phyloP scores from a whole-genome alignment of 164 flowering plant species.

The Aristolochia contorta region DNA sequence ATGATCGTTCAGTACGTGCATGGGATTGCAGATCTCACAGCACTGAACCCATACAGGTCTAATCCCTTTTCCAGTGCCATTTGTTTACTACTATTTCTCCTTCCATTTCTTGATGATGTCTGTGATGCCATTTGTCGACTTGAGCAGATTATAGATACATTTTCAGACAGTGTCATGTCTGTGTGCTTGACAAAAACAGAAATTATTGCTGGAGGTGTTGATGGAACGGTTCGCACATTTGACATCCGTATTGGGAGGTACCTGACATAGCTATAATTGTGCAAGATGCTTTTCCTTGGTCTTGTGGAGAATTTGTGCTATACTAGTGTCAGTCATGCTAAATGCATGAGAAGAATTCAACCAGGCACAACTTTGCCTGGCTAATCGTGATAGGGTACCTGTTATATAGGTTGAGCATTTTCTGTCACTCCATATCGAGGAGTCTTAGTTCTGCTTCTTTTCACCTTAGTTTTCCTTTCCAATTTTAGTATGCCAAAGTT shows the following conservation, averaged over 20 bases:
- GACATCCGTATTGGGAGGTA: slow-evolving; percentile 96
- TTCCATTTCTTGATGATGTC: neutral
- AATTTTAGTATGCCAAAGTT: neutral
- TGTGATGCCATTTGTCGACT: neutral
- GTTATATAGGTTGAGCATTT: neutral
- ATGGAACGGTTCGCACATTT: slow-evolving; percentile 92
- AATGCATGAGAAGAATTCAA: too few relatives aligned
- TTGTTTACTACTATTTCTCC: neutral
- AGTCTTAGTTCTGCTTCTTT: neutral
- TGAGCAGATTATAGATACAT: slow-evolving; percentile 73
- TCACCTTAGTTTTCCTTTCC: too few relatives aligned
- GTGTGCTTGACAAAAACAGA: slow-evolving; percentile 77
- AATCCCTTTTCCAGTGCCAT: slow-evolving; percentile 1
- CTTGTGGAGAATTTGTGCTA: too few relatives aligned
- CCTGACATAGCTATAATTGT: slow-evolving; percentile 12
- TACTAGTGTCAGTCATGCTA: too few relatives aligned
- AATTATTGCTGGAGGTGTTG: slow-evolving; percentile 95
- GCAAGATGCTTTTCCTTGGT: too few relatives aligned
- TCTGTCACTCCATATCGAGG: neutral
- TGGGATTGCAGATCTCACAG: slow-evolving; percentile 99
- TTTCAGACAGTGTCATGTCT: slow-evolving; percentile 88
- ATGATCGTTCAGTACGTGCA: slow-evolving; percentile 83
- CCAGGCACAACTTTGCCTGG: too few relatives aligned
- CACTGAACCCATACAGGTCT: slow-evolving; percentile 92
- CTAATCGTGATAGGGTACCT: too few relatives aligned